Percentiles rank a stretch among this genome's conserved stretches.
phyloP scores from a whole-genome alignment of 768 basidiomycete species.

The Mycena chlorophos region DNA sequence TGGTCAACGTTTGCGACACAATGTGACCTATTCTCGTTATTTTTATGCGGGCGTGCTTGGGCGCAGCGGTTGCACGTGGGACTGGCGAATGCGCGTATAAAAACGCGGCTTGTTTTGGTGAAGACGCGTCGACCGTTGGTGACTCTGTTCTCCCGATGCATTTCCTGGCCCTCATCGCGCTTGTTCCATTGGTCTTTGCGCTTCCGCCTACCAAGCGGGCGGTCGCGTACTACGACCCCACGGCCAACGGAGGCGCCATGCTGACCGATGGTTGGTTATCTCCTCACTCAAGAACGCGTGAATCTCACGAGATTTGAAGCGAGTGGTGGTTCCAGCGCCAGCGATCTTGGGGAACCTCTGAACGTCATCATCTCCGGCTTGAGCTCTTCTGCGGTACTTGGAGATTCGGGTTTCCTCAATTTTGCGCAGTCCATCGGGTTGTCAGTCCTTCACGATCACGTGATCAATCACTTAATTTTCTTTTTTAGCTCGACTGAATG shows the following conservation, averaged over 20 bases:
- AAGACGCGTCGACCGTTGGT: no score
- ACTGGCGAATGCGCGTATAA: no score
- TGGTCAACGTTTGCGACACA: no score
- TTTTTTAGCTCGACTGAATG: conserved; percentile 21
- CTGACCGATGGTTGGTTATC: conserved; percentile 49
- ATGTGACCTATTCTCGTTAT: no score
- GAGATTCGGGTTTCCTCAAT: conserved; percentile 55
- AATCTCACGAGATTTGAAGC: background rate
- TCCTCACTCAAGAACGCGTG: background rate
- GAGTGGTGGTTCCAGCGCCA: conserved; percentile 1
- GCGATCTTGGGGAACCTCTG: conserved; percentile 69
- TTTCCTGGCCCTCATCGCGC: conserved; percentile 6
- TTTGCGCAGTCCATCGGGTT: conserved; percentile 65
- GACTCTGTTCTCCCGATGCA: no score
- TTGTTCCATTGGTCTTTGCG: conserved; percentile 7
- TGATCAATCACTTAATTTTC: conserved; percentile 24
- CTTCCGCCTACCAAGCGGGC: conserved; percentile 19
- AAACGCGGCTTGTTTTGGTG: no score
- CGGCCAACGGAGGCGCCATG: conserved; percentile 57
- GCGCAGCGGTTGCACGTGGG: no score
- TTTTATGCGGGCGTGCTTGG: no score
- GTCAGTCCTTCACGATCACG: conserved; percentile 43
- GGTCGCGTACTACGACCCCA: conserved; percentile 46
- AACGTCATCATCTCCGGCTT: conserved; percentile 69
- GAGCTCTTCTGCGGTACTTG: conserved; percentile 59